Conservation (phyloP, 2,329 filamentous ascomycete species). For the Phialemoniopsis sp. region DNA sequence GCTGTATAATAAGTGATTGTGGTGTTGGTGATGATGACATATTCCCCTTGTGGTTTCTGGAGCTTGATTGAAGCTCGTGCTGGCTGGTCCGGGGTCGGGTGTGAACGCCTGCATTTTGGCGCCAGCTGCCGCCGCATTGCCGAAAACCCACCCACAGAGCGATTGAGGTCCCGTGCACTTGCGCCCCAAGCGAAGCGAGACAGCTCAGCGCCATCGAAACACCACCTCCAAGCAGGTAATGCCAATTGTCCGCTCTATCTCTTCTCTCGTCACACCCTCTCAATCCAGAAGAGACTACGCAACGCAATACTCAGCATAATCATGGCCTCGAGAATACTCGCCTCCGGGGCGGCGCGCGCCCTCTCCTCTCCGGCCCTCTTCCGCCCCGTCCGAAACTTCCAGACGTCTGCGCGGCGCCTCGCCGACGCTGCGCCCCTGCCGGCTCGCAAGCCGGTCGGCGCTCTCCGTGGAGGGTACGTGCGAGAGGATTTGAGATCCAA, state of each 20-base stretch:
- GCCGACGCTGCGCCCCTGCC: slow-evolving; percentile 44
- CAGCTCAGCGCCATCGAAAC: neutral
- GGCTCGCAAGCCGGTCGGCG: slow-evolving; percentile 54
- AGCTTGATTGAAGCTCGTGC: no score
- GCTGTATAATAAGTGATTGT: no score
- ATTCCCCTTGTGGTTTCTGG: no score
- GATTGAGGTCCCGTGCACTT: no score
- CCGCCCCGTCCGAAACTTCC: slow-evolving; percentile 36
- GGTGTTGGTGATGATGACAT: no score
- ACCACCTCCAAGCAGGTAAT: no score
- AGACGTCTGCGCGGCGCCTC: slow-evolving; percentile 41
- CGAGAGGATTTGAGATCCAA: no score
- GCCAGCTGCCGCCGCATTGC: no score
- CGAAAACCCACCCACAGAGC: no score
- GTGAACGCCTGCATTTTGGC: no score
- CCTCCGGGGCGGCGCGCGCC: slow-evolving; percentile 31
- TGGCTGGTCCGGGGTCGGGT: no score
- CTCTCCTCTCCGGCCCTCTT: slow-evolving; percentile 21
- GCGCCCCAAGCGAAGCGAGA: no score
- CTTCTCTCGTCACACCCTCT: slow-evolving; percentile 1
- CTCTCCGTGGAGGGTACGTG: slow-evolving; percentile 58
- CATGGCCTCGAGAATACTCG: slow-evolving; percentile 44
- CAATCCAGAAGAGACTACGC: neutral
- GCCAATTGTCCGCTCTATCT: neutral
- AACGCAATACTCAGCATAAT: slow-evolving; percentile 10